These are phyloP conservation scores for Olyra latifolia DNA, from an alignment of 176 grass and related monocot genomes.

Conservation along the genomic window DNA sequence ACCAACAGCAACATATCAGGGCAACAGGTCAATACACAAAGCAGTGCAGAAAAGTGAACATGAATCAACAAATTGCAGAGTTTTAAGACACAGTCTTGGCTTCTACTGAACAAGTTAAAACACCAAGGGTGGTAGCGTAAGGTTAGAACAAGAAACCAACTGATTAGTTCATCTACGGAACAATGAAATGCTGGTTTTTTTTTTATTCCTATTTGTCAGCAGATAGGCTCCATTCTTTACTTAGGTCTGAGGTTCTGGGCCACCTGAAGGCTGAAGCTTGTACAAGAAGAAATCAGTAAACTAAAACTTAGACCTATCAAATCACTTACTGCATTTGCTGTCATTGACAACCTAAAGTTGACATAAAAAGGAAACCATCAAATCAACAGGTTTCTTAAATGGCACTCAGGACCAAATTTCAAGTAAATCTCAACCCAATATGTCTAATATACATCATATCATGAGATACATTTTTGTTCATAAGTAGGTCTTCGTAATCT, in stretches of 20 bases:
- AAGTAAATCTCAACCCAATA: slow-evolving; percentile 21
- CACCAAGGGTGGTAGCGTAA: not conserved
- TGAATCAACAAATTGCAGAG: slow-evolving; percentile 3
- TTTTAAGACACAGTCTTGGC: not conserved
- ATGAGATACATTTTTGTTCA: no score
- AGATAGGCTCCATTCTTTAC: slow-evolving; percentile 7
- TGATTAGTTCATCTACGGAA: slow-evolving; percentile 7
- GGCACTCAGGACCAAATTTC: slow-evolving; percentile 21
- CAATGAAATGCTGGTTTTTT: slow-evolving; percentile 22
- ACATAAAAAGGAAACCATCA: slow-evolving; percentile 7
- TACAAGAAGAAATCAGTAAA: slow-evolving; percentile 13
- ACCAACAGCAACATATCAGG: slow-evolving; percentile 6
- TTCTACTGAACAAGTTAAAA: slow-evolving; percentile 19
- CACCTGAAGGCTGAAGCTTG: slow-evolving; percentile 25
- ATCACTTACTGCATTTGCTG: slow-evolving; percentile 20
- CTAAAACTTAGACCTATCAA: slow-evolving; percentile 8
- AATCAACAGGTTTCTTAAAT: slow-evolving; percentile 9
- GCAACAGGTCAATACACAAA: slow-evolving; percentile 33
- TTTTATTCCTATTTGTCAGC: slow-evolving; percentile 22
- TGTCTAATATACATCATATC: not conserved
- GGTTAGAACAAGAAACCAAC: slow-evolving; percentile 23
- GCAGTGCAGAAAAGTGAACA: slow-evolving; percentile 13
- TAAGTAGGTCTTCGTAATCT: no score
- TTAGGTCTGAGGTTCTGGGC: slow-evolving; percentile 10
- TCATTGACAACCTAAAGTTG: slow-evolving; percentile 27